Conservation (phyloP, 768 basidiomycete species). For the Mycena kentingensis region DNA sequence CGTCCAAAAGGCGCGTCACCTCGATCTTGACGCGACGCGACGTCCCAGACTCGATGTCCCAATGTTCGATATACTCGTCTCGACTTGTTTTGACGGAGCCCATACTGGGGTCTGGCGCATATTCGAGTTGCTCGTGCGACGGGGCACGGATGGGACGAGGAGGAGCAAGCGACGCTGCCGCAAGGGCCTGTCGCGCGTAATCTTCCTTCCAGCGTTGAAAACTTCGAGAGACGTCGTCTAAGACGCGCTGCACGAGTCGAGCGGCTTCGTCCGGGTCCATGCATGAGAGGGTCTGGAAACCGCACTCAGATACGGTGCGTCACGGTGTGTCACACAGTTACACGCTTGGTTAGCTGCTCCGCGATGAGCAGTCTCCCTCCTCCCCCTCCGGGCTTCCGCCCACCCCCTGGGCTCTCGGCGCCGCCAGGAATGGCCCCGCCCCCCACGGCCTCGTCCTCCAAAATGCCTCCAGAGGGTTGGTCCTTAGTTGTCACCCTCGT, state of each 20-base stretch:
- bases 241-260: constrained; percentile 17
- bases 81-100: background rate
- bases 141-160: background rate
- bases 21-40: constrained; percentile 9
- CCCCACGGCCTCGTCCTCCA: constrained; percentile 42
- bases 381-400: constrained; percentile 52
- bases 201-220: constrained; percentile 29
- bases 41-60: constrained; percentile 16
- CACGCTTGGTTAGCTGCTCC: constrained; percentile 2
- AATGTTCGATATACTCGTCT: constrained; percentile 4
- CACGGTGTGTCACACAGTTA: background rate
- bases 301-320: background rate
- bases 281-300: background rate
- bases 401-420: constrained; percentile 47
- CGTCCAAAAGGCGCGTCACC: constrained; percentile 10
- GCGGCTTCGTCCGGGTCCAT: background rate
- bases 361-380: constrained; percentile 61
- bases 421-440: constrained; percentile 55
- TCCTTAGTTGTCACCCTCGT: background rate
- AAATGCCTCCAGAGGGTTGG: constrained; percentile 51
- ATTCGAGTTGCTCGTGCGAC: background rate
- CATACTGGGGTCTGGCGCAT: background rate
- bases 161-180: constrained; percentile 12
- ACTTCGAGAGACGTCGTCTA: constrained; percentile 27
- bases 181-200: constrained; percentile 18